Conservation (phyloP, 352 stramenopile genomes). For the Globisporangium echinulatum region DNA sequence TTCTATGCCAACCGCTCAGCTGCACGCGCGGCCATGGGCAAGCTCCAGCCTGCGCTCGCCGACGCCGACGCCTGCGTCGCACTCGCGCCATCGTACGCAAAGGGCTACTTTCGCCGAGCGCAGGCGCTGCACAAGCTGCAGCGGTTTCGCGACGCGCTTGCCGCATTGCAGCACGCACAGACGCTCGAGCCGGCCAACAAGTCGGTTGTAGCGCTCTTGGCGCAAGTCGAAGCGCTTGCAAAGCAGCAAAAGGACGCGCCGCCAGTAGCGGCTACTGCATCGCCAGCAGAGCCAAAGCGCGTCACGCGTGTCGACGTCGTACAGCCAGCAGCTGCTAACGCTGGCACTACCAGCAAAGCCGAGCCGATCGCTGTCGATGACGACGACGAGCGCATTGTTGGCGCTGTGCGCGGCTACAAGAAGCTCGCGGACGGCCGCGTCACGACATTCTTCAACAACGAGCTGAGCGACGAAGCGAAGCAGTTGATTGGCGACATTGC, state of each 20-base stretch:
- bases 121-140: slow-evolving; percentile 70
- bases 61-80: slow-evolving; percentile 66
- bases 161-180: slow-evolving; percentile 54
- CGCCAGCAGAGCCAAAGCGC: slow-evolving; percentile 27
- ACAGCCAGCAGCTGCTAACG: slow-evolving; percentile 11
- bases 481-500: slow-evolving; percentile 96
- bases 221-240: slow-evolving; percentile 52
- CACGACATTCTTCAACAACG: slow-evolving; percentile 99
- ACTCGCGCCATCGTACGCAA: slow-evolving; percentile 57
- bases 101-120: slow-evolving; percentile 81
- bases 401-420: slow-evolving; percentile 92
- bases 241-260: slow-evolving; percentile 49
- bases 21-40: slow-evolving; percentile 77
- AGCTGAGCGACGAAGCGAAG: slow-evolving; percentile 96
- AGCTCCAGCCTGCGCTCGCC: slow-evolving; percentile 47
- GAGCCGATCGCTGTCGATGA: slow-evolving; percentile 26
- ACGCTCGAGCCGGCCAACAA: slow-evolving; percentile 68
- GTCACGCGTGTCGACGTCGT: slow-evolving; percentile 52
- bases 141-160: slow-evolving; percentile 59
- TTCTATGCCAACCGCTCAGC: slow-evolving; percentile 88
- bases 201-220: slow-evolving; percentile 52
- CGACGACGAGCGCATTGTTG: slow-evolving; percentile 61
- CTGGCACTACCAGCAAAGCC: background rate
- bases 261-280: slow-evolving; percentile 9
- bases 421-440: slow-evolving; percentile 95